phyloP scores from a whole-genome alignment of 1,284 basidiomycete genomes.

The Omphalotus olearius region DNA sequence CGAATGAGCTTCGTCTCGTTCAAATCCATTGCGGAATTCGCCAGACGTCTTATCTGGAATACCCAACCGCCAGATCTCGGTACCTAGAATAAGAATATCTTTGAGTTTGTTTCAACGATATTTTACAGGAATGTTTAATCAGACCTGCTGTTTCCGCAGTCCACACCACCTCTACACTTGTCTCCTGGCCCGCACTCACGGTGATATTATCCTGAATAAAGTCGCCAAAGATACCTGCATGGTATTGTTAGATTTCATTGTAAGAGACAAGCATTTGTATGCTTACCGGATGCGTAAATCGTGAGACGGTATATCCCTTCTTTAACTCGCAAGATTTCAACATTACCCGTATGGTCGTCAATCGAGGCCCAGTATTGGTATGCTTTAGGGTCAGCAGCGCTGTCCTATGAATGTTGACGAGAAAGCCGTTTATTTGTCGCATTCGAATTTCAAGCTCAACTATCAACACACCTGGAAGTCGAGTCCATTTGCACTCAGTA shows the following conservation, averaged over 20 bases:
- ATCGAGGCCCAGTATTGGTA: constrained; percentile 25
- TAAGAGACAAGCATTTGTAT: neutral
- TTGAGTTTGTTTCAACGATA: neutral
- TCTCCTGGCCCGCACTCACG: constrained; percentile 17
- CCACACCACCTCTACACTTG: constrained; percentile 18
- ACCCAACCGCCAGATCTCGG: constrained; percentile 25
- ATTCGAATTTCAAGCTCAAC: neutral
- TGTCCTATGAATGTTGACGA: constrained; percentile 13
- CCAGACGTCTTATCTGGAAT: constrained; percentile 24
- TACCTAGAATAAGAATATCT: constrained; percentile 10
- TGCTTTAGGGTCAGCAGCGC: constrained; percentile 19
- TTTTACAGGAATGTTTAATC: too few relatives aligned
- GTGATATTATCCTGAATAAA: constrained; percentile 23
- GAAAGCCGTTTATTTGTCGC: neutral
- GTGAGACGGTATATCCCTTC: constrained; percentile 26
- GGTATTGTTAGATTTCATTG: neutral
- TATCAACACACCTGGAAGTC: constrained; percentile 18
- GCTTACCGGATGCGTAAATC: constrained; percentile 21
- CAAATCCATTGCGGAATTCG: constrained; percentile 17
- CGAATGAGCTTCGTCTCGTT: constrained; percentile 19
- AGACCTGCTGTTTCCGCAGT: constrained; percentile 18
- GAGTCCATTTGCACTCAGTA: constrained; percentile 22
- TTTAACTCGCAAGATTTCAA: constrained; percentile 22
- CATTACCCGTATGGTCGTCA: constrained; percentile 13
- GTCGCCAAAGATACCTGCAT: constrained; percentile 25